A percentile compares a stretch with the other conserved stretches of the same genome.
Conservation (phyloP, 768 basidiomycete genomes). For the Vararia minispora region DNA sequence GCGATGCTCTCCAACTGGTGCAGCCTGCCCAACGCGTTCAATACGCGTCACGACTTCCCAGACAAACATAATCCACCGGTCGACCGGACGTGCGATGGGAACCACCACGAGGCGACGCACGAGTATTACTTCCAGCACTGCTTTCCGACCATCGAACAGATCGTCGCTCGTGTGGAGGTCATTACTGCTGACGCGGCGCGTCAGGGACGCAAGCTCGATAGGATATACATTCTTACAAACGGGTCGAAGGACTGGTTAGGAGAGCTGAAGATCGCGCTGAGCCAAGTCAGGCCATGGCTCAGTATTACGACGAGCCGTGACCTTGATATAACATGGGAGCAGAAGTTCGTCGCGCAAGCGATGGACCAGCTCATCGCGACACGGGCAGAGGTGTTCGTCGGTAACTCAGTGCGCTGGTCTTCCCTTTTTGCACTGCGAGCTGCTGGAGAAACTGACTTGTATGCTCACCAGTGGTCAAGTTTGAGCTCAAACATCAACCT, state of each 20-base stretch:
- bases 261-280: conserved; percentile 26
- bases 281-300: conserved; percentile 1
- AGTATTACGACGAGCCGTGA: conserved; percentile 29
- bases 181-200: conserved; percentile 22
- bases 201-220: conserved; percentile 18
- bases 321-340: conserved; percentile 28
- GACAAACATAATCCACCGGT: conserved; percentile 25
- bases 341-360: conserved; percentile 32
- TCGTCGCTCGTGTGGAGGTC: conserved; percentile 26
- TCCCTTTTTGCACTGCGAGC: background rate
- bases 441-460: background rate
- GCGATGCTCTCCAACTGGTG: conserved; percentile 22
- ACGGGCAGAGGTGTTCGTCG: conserved; percentile 36
- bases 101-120: conserved; percentile 21
- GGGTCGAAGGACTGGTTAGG: conserved; percentile 28
- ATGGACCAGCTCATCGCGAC: conserved; percentile 39
- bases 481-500: conserved; percentile 10
- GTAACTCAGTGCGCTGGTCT: conserved; percentile 34
- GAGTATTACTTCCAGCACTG: conserved; percentile 25
- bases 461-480: conserved; percentile 10
- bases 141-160: conserved; percentile 28
- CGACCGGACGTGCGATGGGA: conserved; percentile 19
- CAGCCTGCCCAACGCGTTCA: conserved; percentile 31
- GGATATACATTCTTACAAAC: conserved; percentile 39
- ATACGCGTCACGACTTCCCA: conserved; percentile 28